phyloP scores from a whole-genome alignment of 169 alveolate genomes.

The Amoebophrya sp. region DNA sequence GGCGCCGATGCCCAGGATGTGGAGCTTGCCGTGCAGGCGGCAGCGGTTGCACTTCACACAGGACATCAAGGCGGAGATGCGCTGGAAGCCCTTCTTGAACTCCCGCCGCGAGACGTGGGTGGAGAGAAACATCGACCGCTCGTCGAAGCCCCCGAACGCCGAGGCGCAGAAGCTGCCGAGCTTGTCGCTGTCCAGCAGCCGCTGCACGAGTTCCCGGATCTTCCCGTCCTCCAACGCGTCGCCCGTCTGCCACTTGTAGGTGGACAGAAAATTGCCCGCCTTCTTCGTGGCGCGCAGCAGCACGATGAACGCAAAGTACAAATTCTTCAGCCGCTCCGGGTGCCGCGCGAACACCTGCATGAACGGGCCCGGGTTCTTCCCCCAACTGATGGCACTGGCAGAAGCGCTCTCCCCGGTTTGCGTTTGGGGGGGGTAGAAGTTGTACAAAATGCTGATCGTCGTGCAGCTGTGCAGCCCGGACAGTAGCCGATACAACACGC shows the following conservation, averaged over 20 bases:
- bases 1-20: conserved; percentile 11
- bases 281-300: background rate
- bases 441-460: background rate
- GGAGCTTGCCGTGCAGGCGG: conserved; percentile 10
- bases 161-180: background rate
- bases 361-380: background rate
- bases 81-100: conserved; percentile 18
- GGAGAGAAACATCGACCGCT: background rate
- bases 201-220: background rate
- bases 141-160: conserved; percentile 16
- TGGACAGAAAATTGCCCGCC: background rate
- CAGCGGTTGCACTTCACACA: conserved; percentile 15
- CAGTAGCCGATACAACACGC: conserved; percentile 12
- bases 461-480: conserved; percentile 10
- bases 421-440: conserved; percentile 8
- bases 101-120: background rate
- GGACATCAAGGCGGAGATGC: conserved; percentile 8
- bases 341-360: conserved; percentile 11
- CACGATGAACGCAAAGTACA: conserved; percentile 10
- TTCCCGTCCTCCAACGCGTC: conserved; percentile 12
- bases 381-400: background rate
- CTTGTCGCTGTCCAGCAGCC: background rate
- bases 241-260: conserved; percentile 6
- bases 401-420: background rate
- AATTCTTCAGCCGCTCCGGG: conserved; percentile 14